Evolutionary conservation across 345 rosid genomes (phyloP), one percentile per base, ranked within the genome.

Genomic region (Chamaenerion angustifolium): DNA sequence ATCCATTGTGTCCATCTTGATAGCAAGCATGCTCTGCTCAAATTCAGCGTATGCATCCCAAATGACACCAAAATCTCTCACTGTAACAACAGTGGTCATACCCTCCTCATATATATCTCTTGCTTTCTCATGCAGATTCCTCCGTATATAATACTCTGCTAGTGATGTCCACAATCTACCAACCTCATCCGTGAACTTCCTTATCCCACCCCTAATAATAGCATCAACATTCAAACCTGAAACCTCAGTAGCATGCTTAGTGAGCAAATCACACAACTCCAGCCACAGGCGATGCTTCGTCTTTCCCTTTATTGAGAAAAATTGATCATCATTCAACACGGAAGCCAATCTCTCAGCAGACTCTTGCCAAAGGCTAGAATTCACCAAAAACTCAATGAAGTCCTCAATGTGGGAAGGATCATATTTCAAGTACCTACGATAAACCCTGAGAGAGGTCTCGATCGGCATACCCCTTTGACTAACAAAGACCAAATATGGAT

Each of bases 21-120:
- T 68, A 0, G 82, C 75, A 40, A 80, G 80, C 71, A 89, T 71
- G 41, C 84, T 87, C 61, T 84, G 89, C 71, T 87, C 95, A 43
- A 82, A 92, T 56, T 86, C 82, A 0, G 94, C 76, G 43, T 78
- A 82, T 12, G 94, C 88, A 69, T 87, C 96, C 21, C 84, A 92
- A 55, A 92, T 84, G 43, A 92, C 96, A 65, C 94, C 74, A 50
- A 92, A 92, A 62, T 87, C 95, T 52, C 96, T 80, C 54, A 92
- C 93, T 6, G 96, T 92, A 42, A 92, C 81, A 41, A 92, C 98
- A 0, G 89, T 84, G 23, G 82, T 71, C 95, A 92, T 92, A 12
- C 98, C 98, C 68, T 92, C 96, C 76, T 87, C 98, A 68, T 82
- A 82, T 11, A 87, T 52, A 72, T 92, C 98, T 67, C 94, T 75